Conservation (phyloP, 805 yeast genomes). For the Barnettozyma wickerhamii region DNA sequence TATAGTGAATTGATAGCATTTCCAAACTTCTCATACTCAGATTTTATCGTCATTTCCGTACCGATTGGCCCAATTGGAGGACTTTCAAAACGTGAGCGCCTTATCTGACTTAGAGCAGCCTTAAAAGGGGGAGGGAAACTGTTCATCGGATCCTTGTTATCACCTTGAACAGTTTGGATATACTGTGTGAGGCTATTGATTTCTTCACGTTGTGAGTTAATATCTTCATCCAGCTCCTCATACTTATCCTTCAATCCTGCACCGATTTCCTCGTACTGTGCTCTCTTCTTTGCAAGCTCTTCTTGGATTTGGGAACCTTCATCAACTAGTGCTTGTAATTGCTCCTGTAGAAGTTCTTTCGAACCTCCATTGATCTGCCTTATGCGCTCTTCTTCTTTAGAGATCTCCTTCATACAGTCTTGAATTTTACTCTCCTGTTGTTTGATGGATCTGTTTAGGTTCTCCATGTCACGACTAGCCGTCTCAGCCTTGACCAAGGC, state of each 20-base stretch:
- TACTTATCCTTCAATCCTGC: slow-evolving; percentile 4
- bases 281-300: slow-evolving; percentile 3
- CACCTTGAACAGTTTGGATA: background rate
- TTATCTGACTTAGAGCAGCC: slow-evolving; percentile 9
- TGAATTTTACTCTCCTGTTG: slow-evolving; percentile 18
- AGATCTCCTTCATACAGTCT: slow-evolving; percentile 16
- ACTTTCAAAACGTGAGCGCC: slow-evolving; percentile 36
- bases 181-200: slow-evolving; percentile 4
- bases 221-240: slow-evolving; percentile 6
- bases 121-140: slow-evolving; percentile 2
- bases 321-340: slow-evolving; percentile 6
- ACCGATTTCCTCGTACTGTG: background rate
- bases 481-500: slow-evolving; percentile 13
- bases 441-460: slow-evolving; percentile 15
- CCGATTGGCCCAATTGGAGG: slow-evolving; percentile 85
- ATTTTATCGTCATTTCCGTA: slow-evolving; percentile 48
- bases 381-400: slow-evolving; percentile 25
- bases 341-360: slow-evolving; percentile 15
- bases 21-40: slow-evolving; percentile 51
- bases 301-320: background rate
- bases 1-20: slow-evolving; percentile 55
- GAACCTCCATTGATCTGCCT: slow-evolving; percentile 26
- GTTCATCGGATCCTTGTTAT: slow-evolving; percentile 11
- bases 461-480: slow-evolving; percentile 18
- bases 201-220: slow-evolving; percentile 9